Percentiles rank a stretch among this genome's conserved stretches.
Evolutionary conservation across 305 asterid genomes (phyloP).

Genomic region (Withania somnifera): DNA sequence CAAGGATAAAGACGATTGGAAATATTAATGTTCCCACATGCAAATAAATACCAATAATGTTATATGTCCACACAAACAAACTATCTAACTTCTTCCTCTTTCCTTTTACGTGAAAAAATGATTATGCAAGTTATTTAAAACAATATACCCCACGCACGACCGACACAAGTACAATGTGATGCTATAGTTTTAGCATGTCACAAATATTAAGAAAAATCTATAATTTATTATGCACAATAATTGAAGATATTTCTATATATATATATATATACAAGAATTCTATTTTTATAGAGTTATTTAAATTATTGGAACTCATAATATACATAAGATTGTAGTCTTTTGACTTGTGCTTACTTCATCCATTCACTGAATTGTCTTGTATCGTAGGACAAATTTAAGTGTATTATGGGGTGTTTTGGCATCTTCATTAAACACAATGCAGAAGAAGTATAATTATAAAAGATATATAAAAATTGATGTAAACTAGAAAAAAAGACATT

Average conservation of each 20-base stretch:
- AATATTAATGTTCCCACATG: background rate
- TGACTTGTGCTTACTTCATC: background rate
- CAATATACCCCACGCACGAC: background rate
- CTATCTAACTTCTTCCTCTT: background rate
- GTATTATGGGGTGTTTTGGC: too few species aligned
- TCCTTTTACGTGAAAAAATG: background rate
- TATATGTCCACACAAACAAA: background rate
- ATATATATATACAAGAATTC: background rate
- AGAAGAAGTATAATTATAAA: too few species aligned
- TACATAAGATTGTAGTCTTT: background rate
- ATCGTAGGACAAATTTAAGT: too few species aligned
- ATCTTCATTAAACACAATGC: too few species aligned
- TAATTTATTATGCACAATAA: background rate
- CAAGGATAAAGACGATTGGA: background rate
- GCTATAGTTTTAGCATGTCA: background rate
- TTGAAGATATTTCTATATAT: background rate
- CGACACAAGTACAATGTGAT: conserved; percentile 1
- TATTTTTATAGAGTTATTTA: background rate
- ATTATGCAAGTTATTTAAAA: background rate
- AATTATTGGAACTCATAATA: background rate
- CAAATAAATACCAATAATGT: background rate
- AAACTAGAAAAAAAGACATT: too few species aligned
- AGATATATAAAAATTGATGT: too few species aligned
- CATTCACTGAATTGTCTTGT: background rate
- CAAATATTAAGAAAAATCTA: background rate